Evolutionary conservation across 495 filamentous ascomycete genomes (phyloP).

Genomic region (Trichoderma gamsii): DNA sequence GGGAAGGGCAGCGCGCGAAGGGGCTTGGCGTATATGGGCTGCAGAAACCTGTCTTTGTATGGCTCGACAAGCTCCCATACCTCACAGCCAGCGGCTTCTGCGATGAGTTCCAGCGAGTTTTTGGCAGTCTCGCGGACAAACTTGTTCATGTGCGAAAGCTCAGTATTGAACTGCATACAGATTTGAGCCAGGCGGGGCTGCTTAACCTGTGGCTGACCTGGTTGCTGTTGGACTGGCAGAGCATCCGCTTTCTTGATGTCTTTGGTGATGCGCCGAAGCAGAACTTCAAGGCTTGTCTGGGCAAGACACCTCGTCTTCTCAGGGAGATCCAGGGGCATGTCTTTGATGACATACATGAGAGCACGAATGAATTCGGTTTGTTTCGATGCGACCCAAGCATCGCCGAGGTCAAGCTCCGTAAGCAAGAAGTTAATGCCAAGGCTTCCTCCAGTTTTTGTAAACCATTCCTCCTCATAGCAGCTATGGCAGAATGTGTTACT

Average conservation of each 20-base stretch:
- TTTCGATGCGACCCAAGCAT: constrained; percentile 71
- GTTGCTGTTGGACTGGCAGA: constrained; percentile 45
- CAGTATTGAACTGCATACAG: constrained; percentile 74
- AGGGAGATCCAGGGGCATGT: constrained; percentile 87
- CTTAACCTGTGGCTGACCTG: constrained; percentile 31
- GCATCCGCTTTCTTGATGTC: constrained; percentile 70
- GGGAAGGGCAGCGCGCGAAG: constrained; percentile 84
- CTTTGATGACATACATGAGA: constrained; percentile 93
- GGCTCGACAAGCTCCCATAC: constrained; percentile 80
- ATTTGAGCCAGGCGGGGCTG: constrained; percentile 59
- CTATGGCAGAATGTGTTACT: constrained; percentile 81
- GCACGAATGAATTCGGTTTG: constrained; percentile 81
- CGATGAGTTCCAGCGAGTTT: constrained; percentile 71
- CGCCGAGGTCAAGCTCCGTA: constrained; percentile 72
- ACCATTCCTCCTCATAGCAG: constrained; percentile 97
- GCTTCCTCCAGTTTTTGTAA: constrained; percentile 86
- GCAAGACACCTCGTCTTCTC: constrained; percentile 77
- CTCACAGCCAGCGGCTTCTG: constrained; percentile 65
- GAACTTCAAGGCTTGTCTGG: constrained; percentile 69
- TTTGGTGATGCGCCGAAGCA: constrained; percentile 70
- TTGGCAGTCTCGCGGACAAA: constrained; percentile 84
- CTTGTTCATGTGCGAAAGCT: constrained; percentile 89
- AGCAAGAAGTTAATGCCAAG: constrained; percentile 80
- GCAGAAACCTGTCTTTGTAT: constrained; percentile 77
- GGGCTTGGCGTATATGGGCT: constrained; percentile 90